These are phyloP conservation scores for Aspergillus funiculosus DNA, from an alignment of 495 filamentous ascomycete species.

Conservation along the genomic window DNA sequence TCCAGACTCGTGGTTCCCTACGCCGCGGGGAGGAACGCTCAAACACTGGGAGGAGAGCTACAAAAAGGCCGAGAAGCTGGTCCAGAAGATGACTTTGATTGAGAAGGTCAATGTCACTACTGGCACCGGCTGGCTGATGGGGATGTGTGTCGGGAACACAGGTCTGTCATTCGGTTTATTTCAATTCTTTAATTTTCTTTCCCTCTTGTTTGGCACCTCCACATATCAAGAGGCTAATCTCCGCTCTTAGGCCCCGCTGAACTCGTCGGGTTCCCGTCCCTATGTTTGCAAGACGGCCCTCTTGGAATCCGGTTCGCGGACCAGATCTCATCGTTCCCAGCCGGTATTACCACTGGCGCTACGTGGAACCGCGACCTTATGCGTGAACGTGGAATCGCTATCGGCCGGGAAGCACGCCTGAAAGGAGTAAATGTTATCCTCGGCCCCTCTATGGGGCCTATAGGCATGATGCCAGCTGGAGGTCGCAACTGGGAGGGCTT, in stretches of 20 bases:
- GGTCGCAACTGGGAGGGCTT: conserved; percentile 93
- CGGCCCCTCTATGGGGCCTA: conserved; percentile 68
- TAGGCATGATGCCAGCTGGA: conserved; percentile 78
- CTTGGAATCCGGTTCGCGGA: conserved; percentile 72
- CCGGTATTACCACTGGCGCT: conserved; percentile 77
- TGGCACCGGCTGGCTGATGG: conserved; percentile 87
- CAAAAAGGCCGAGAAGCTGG: conserved; percentile 70
- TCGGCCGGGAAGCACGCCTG: conserved; percentile 62
- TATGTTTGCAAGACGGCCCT: conserved; percentile 90
- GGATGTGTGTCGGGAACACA: conserved; percentile 86
- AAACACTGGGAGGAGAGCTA: conserved; percentile 72
- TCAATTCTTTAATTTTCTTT: too few species aligned
- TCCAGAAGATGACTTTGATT: conserved; percentile 72
- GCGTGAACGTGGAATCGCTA: conserved; percentile 58
- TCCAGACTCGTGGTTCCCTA: conserved; percentile 78
- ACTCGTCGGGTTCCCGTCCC: conserved; percentile 68
- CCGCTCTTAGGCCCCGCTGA: conserved; percentile 50
- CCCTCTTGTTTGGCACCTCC: neutral
- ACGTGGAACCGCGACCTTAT: conserved; percentile 86
- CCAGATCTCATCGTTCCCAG: conserved; percentile 72
- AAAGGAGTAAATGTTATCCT: conserved; percentile 73
- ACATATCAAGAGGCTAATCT: neutral
- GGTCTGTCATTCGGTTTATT: conserved; percentile 32
- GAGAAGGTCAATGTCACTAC: conserved; percentile 97
- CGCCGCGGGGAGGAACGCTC: conserved; percentile 73